Evolutionary conservation across 1,139 yeast genomes (phyloP).

Genomic region (Hanseniaspora sp.): DNA sequence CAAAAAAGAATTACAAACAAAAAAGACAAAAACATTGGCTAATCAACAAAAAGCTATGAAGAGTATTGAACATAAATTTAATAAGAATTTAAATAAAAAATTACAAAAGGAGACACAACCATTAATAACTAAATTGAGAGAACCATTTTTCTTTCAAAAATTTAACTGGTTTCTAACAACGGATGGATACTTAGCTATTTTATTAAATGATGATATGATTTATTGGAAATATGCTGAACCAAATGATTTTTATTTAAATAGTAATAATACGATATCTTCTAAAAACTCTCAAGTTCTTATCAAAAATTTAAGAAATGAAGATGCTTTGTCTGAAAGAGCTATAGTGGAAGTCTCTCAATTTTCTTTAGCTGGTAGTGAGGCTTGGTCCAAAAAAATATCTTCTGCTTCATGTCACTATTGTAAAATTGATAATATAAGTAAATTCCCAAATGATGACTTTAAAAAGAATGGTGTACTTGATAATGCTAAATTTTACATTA

Average conservation of each 20-base stretch:
- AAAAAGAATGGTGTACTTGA: constrained; percentile 45
- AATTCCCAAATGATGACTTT: constrained; percentile 48
- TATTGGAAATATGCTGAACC: constrained; percentile 65
- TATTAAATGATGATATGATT: constrained; percentile 74
- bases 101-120: constrained; percentile 51
- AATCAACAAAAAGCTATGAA: constrained; percentile 70
- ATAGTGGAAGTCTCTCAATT: constrained; percentile 82
- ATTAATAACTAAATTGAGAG: constrained; percentile 52
- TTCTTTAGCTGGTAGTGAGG: constrained; percentile 68
- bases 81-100: constrained; percentile 56
- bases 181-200: constrained; percentile 77
- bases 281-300: constrained; percentile 53
- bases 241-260: constrained; percentile 54
- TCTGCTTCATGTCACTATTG: constrained; percentile 77
- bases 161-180: constrained; percentile 84
- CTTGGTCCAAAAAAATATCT: constrained; percentile 79
- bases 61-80: constrained; percentile 72
- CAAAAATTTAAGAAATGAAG: constrained; percentile 50
- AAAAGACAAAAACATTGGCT: constrained; percentile 70
- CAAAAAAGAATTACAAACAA: constrained; percentile 63
- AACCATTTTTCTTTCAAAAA: constrained; percentile 85
- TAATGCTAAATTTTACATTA: constrained; percentile 50
- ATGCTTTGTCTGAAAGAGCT: constrained; percentile 61
- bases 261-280: constrained; percentile 66
- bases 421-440: constrained; percentile 52